Evolutionary conservation across 768 basidiomycete genomes (phyloP), one percentile per base, ranked within the genome.

Genomic region (Tulasnella sp.): DNA sequence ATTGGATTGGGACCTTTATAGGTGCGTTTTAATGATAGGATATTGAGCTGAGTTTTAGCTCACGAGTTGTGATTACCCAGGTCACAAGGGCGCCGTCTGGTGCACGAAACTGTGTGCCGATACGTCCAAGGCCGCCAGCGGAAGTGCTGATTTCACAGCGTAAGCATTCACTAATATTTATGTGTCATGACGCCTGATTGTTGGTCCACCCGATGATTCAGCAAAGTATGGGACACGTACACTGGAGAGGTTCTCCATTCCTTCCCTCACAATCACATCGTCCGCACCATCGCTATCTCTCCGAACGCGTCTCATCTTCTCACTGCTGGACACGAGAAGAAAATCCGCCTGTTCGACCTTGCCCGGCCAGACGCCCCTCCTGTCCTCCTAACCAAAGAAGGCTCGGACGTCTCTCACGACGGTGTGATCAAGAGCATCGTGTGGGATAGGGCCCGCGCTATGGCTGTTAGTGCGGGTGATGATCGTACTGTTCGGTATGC

Each of bases 241-340:
- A 82, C 85, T 23, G 96, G 96, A 61, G 76, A 82, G n/a, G 72
- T 78, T 29, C 76, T 98, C 41, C 89, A 96, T 67, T 96, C 95
- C n/a, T 95, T 98, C 69, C 86, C 92, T 11, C 96, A 99, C 72
- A 88, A 93, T 68, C 96, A 98, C 74, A 99, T 99, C 69, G 96
- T 99, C 67, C 88, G 94, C 65, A 92, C 85, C 49, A 90, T 97
- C 56, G 93, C 93, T 21, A 73, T 96, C 65, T 89, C 90, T 27
- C 84, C 88, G 4, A 73, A 74, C 51, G 72, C 79, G 21, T 75
- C 78, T 3, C 85, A 82, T 70, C 78, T 94, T 61, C 77, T 95
- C 61, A 90, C 88, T 21, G 95, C 94, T 53, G 95, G 95, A 1
- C 88, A 97, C 74, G 96, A 98, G 72, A 98, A 97, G 79, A 95